Conservation (phyloP, 1,139 yeast genomes). For the Geotrichum phurueaensis region DNA sequence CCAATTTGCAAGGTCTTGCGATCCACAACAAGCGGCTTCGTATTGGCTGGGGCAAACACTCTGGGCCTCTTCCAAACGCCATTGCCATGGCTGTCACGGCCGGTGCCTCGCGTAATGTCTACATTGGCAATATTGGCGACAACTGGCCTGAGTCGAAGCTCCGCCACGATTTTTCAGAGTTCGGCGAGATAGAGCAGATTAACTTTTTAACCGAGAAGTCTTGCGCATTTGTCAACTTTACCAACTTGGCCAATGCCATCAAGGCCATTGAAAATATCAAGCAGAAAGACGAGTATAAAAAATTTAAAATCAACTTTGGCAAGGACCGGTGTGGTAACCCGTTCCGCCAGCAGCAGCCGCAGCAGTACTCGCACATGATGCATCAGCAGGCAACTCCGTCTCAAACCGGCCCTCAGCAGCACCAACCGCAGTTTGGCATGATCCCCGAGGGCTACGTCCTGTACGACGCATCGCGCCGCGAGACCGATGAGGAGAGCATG, state of each 20-base stretch:
- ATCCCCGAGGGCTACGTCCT: constrained; percentile 5
- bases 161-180: constrained; percentile 67
- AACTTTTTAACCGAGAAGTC: constrained; percentile 75
- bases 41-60: constrained; percentile 95
- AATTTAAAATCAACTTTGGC: constrained; percentile 74
- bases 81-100: constrained; percentile 81
- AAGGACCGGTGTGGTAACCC: constrained; percentile 92
- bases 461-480: not conserved
- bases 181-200: constrained; percentile 92
- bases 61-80: constrained; percentile 82
- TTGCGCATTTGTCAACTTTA: constrained; percentile 90
- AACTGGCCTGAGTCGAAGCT: constrained; percentile 55
- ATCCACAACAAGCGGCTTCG: constrained; percentile 76
- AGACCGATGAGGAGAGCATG: constrained; percentile 2
- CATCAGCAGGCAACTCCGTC: not conserved
- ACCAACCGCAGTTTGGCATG: constrained; percentile 2
- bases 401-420: not conserved
- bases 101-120: constrained; percentile 89
- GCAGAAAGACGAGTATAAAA: constrained; percentile 42
- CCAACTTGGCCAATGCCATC: constrained; percentile 80
- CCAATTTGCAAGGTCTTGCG: constrained; percentile 73
- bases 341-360: constrained; percentile 17
- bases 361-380: constrained; percentile 5
- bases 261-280: constrained; percentile 70
- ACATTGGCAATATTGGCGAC: constrained; percentile 64